Evolutionary conservation across 441 rosid species (phyloP), one percentile per base, ranked within the genome.

Genomic region (Populus hybrid): DNA sequence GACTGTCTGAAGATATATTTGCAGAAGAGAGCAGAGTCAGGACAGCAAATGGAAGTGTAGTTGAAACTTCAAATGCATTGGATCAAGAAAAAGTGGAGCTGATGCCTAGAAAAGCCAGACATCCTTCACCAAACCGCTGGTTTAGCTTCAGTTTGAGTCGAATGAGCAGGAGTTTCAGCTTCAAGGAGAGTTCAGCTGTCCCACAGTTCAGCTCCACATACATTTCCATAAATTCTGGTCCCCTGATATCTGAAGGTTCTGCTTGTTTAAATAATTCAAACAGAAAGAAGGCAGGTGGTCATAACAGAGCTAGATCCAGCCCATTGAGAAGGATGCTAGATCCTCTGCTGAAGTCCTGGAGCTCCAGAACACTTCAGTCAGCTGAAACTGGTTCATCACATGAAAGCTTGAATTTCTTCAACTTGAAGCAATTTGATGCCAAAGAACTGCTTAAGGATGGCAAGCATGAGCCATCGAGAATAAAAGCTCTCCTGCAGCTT

Each of bases 61-160:
- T 78, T 76, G 91, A 82, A 70, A 82, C 85, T 75, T 76, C 85
- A 24, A 88, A 76, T 67, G 70, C 61, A 6, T 78, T 80, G 77
- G 87, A 88, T 71, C 90, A 77, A 73, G 86, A 84, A 30, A 75
- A 82, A 59, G 77, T 80, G 28, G 87, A 64, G 70, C 9, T 76
- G 74, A 76, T 79, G 23, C 75, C 81, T 16, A 78, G 70, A 46
- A 88, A 80, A 82, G 83, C 76, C 80, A 88, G 93, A 80, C 82
- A 82, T 75, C 79, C 84, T 12, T 90, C 97, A 67, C 94, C 94
- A 19, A 89, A 81, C 82, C 82, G 82, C 21, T 85, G 97, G 71
- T 90, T 90, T 80, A 90, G 97, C 91, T 92, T 94, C 84, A 89
- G 91, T 86, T 86, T 92, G 40, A 82, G 94, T 79, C 88, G 85